Base-by-base conservation (phyloP, 208 protist species). In the Trypanosoma caninum region DNA sequence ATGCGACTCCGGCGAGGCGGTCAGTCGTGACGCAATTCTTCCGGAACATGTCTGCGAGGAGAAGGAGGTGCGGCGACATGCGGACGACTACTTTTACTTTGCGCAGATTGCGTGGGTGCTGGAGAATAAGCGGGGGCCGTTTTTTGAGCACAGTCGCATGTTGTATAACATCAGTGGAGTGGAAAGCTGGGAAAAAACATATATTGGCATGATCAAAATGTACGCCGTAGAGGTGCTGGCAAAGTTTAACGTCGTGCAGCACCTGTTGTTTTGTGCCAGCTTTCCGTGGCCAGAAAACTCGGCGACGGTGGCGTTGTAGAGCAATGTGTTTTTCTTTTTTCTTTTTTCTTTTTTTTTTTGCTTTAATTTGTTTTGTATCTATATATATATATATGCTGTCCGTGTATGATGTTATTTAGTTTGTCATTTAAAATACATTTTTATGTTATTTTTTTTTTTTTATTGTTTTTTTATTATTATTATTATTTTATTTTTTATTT, bases 161-260 rank as follows among this genome's bases (percentile, higher is more conserved):
- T 76, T 98, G 0, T 93, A 93, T 67, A 93, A 93, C 76, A 95
- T 98, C 68, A 89, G 78, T 37, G 80, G 69, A 10, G 88, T 97
- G 34, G 64, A 77, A 41, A 51, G 34, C 22, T 98, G 96, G 95
- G 13, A 44, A 35, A 98, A 98, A 72, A 93, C 93, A 16, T 85
- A 89, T 59, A 58, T 57, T 1, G 96, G 96, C 11, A 87, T 98
- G 81, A 65, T 97, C 20, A 98, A 98, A 62, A 98, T 98, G 96
- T 98, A 92, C 59, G 81, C 87, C 16, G 93, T 67, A 20, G 96
- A 98, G 74, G 94, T 99, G 37, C 74, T 99, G 14, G 30, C 35
- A 52, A 98, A 99, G 77, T 94, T 94, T 59, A 96, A 97, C 30
- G 93, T 99, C 0, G 84, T 97, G 44, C 95, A 99, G 74, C 97